phyloP scores from a whole-genome alignment of 2,329 filamentous ascomycete species.

The Botrytis paeoniae region DNA sequence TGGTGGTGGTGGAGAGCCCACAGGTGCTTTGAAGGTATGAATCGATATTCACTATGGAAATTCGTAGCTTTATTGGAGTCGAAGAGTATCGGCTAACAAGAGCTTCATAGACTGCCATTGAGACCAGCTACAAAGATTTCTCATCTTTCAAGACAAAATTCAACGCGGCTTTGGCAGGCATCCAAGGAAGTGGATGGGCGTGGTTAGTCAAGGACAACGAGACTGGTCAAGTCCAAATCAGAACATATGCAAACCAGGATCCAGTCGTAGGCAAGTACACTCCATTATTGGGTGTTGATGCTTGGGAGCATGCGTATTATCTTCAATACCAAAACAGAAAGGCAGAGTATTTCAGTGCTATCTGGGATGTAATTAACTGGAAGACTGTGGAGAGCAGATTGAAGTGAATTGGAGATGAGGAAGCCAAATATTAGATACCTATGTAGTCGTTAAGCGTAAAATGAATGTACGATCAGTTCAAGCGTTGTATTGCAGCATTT shows the following conservation, averaged over 20 bases:
- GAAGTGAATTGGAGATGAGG: constrained; percentile 34
- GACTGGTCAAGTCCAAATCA: constrained; percentile 55
- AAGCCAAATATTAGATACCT: neutral
- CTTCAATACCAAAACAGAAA: constrained; percentile 96
- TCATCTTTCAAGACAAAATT: constrained; percentile 55
- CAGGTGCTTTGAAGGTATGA: constrained; percentile 45
- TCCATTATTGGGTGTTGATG: constrained; percentile 85
- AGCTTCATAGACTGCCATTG: constrained; percentile 34
- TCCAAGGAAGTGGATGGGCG: constrained; percentile 59
- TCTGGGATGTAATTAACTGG: constrained; percentile 98
- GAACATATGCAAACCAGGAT: constrained; percentile 82
- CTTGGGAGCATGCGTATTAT: constrained; percentile 96
- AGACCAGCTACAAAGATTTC: constrained; percentile 48
- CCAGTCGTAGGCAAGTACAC: constrained; percentile 79
- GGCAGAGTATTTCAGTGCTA: constrained; percentile 89
- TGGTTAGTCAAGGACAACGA: constrained; percentile 56
- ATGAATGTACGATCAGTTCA: constrained; percentile 4
- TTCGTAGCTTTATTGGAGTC: neutral
- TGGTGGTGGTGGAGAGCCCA: constrained; percentile 59
- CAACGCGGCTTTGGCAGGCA: constrained; percentile 56
- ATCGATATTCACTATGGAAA: neutral
- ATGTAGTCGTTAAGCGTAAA: neutral
- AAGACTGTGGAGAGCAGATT: constrained; percentile 81
- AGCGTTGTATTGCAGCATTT: neutral
- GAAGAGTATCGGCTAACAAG: neutral